Evolutionary conservation across 2,329 filamentous ascomycete species (phyloP).

Genomic region (Beauveria rudraprayagi): DNA sequence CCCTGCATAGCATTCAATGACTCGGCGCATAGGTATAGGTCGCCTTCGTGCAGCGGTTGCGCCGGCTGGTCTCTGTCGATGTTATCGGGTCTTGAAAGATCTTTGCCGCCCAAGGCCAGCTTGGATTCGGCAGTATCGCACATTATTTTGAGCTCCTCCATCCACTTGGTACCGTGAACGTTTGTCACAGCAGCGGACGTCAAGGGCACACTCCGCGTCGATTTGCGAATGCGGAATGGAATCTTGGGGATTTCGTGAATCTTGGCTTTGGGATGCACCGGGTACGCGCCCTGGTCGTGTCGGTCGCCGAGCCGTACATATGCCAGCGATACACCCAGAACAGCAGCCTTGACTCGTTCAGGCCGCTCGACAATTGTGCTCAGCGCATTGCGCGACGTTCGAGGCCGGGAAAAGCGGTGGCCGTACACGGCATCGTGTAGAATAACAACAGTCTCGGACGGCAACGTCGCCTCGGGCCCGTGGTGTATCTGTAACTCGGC

Average conservation of each 20-base stretch:
- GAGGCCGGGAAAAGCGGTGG: slow-evolving; percentile 80
- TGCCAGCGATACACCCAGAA: slow-evolving; percentile 74
- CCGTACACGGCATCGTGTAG: slow-evolving; percentile 93
- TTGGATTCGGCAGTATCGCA: slow-evolving; percentile 73
- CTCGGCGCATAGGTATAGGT: slow-evolving; percentile 82
- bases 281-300: slow-evolving; percentile 61
- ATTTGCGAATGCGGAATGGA: slow-evolving; percentile 82
- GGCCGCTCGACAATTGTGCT: slow-evolving; percentile 86
- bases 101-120: slow-evolving; percentile 68
- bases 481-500: slow-evolving; percentile 61
- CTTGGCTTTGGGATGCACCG: slow-evolving; percentile 56
- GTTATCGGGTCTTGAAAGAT: slow-evolving; percentile 59
- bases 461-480: slow-evolving; percentile 29
- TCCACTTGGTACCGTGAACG: slow-evolving; percentile 87
- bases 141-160: slow-evolving; percentile 82
- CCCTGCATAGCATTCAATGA: slow-evolving; percentile 85
- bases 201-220: slow-evolving; percentile 61
- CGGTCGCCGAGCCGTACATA: slow-evolving; percentile 85
- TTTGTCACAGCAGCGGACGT: slow-evolving; percentile 73
- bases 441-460: slow-evolving; percentile 66
- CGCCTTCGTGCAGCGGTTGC: slow-evolving; percentile 70
- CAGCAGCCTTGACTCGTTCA: slow-evolving; percentile 77
- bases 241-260: slow-evolving; percentile 47
- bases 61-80: slow-evolving; percentile 44
- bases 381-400: slow-evolving; percentile 62